Evolutionary conservation across 768 basidiomycete species (phyloP).

Genomic region (Pisolithus orientalis): DNA sequence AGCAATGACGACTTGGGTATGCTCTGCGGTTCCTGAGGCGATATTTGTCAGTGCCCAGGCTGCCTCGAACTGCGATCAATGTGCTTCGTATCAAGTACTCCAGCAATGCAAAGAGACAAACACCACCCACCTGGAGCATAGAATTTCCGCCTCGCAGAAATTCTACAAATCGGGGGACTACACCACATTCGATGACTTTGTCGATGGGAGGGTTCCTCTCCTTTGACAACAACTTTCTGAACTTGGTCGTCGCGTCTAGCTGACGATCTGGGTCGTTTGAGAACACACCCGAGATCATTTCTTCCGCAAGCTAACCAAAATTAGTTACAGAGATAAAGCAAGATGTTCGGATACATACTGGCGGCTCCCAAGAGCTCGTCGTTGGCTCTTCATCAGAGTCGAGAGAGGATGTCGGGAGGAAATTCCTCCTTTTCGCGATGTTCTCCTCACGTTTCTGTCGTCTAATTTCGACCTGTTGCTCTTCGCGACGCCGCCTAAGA

Average conservation of each 20-base stretch:
- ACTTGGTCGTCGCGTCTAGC: constrained; percentile 95
- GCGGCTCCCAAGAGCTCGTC: constrained; percentile 66
- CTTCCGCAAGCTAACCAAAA: constrained; percentile 61
- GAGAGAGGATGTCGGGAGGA: constrained; percentile 61
- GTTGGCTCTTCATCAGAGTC: constrained; percentile 93
- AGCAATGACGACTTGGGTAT: constrained; percentile 95
- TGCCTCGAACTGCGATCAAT: constrained; percentile 72
- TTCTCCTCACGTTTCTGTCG: constrained; percentile 98
- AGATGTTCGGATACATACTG: constrained; percentile 37
- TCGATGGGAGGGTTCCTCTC: constrained; percentile 99
- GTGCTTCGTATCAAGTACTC: constrained; percentile 1
- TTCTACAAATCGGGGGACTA: constrained; percentile 95
- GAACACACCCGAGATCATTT: constrained; percentile 92
- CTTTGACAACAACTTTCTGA: constrained; percentile 97
- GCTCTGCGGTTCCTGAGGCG: constrained; percentile 95
- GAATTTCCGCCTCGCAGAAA: constrained; percentile 77
- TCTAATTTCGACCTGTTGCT: constrained; percentile 98
- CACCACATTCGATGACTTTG: constrained; percentile 94
- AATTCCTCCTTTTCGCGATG: constrained; percentile 95
- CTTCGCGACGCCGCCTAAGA: constrained; percentile 92
- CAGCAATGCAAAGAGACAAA: neutral
- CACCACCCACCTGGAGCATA: constrained; percentile 68
- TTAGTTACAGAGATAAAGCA: constrained; percentile 4
- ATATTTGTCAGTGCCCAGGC: constrained; percentile 99
- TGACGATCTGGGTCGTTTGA: constrained; percentile 88